phyloP scores from a whole-genome alignment of 2,329 filamentous ascomycete genomes.

The Mollisia scopiformis region DNA sequence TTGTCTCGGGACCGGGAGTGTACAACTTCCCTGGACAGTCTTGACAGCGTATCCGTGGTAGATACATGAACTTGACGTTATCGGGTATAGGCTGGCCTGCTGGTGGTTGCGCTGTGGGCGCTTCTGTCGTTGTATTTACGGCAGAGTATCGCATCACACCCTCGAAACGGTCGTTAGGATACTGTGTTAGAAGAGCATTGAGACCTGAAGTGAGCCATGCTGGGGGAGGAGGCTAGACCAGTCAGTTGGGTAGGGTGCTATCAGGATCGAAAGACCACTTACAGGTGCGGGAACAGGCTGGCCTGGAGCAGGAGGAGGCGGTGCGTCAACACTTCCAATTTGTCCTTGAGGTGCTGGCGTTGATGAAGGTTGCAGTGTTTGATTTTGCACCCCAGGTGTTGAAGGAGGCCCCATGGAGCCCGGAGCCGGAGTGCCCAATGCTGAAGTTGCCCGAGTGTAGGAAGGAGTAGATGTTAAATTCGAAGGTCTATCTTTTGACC shows the following conservation, averaged over 20 bases:
- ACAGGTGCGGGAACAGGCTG: slow-evolving; percentile 62
- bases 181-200: slow-evolving; percentile 67
- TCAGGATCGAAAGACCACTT: slow-evolving; percentile 45
- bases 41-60: slow-evolving; percentile 87
- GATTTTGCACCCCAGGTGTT: slow-evolving; percentile 39
- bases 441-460: slow-evolving; percentile 47
- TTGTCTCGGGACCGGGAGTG: slow-evolving; percentile 82
- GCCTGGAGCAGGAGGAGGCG: slow-evolving; percentile 59
- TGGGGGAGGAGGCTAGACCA: slow-evolving; percentile 86
- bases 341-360: slow-evolving; percentile 51
- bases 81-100: slow-evolving; percentile 56
- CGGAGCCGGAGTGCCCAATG: slow-evolving; percentile 48
- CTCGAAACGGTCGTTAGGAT: slow-evolving; percentile 85
- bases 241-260: too few relatives aligned
- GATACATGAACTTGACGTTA: slow-evolving; percentile 76
- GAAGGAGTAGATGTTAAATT: slow-evolving; percentile 44
- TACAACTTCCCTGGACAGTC: slow-evolving; percentile 96
- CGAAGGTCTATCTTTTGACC: slow-evolving; percentile 44
- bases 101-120: slow-evolving; percentile 57
- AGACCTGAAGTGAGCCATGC: slow-evolving; percentile 80
- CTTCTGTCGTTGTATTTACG: slow-evolving; percentile 72
- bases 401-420: slow-evolving; percentile 58
- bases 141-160: slow-evolving; percentile 88
- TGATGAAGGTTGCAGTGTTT: slow-evolving; percentile 31
- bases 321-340: slow-evolving; percentile 70